phyloP scores from a whole-genome alignment of 169 alveolate genomes.

The Plasmodium knowlesi region DNA sequence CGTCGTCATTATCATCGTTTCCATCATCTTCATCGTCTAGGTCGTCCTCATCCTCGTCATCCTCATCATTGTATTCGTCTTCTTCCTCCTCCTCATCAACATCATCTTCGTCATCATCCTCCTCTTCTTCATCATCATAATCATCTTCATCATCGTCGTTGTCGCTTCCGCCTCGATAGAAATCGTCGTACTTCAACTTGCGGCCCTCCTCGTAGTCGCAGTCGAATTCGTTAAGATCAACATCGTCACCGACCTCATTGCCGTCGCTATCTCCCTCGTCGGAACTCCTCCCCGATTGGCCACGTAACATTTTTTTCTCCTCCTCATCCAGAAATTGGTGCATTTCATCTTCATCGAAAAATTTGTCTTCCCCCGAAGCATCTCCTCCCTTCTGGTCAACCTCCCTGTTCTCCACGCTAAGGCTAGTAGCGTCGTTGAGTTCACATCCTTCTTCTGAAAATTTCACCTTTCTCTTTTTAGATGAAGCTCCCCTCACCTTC shows the following conservation, averaged over 20 bases:
- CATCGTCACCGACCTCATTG: constrained; percentile 14
- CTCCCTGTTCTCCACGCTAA: not conserved
- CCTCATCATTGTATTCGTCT: not conserved
- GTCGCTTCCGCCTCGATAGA: constrained; percentile 19
- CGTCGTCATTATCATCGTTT: not conserved
- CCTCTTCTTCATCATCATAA: constrained; percentile 20
- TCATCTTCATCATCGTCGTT: constrained; percentile 50
- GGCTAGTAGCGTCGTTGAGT: not conserved
- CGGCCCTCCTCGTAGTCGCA: not conserved
- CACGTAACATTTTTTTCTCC: not conserved
- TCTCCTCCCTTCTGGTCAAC: not conserved
- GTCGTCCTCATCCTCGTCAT: not conserved
- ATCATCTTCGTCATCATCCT: constrained; percentile 18
- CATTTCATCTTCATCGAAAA: constrained; percentile 60
- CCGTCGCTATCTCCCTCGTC: not conserved
- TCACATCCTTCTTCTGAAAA: not conserved
- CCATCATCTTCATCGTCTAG: constrained; percentile 73
- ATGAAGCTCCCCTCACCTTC: not conserved
- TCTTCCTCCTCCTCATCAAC: constrained; percentile 9
- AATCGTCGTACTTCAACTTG: constrained; percentile 13
- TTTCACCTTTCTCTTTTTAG: not conserved
- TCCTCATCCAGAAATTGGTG: constrained; percentile 22
- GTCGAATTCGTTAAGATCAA: constrained; percentile 42
- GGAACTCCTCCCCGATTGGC: not conserved
- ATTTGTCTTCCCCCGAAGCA: not conserved